Evolutionary conservation across 2,329 filamentous ascomycete species (phyloP).

Genomic region (Colletotrichum zoysiae): DNA sequence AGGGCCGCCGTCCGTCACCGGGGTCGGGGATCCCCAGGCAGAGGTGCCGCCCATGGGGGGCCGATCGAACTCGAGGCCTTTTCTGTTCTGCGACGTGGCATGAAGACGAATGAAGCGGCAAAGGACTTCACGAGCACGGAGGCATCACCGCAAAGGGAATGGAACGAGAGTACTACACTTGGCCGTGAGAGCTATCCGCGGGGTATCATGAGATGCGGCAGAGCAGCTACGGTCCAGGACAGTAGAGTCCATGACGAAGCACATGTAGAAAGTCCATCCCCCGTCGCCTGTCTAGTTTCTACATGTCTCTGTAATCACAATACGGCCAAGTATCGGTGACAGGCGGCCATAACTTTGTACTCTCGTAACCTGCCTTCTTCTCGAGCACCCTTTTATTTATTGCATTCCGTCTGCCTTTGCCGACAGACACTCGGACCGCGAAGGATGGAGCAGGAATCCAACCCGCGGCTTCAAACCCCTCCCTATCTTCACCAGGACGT

Average conservation of each 20-base stretch:
- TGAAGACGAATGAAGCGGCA: neutral
- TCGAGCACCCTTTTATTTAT: conserved; percentile 1
- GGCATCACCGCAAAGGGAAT: conserved; percentile 6
- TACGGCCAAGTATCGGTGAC: neutral
- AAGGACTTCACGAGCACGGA: conserved; percentile 19
- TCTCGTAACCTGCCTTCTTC: neutral
- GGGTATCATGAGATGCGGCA: neutral
- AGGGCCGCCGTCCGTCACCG: neutral
- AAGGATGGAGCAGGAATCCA: neutral
- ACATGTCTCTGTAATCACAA: too few species aligned
- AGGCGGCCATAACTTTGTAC: conserved; percentile 7
- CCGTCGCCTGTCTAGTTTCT: neutral
- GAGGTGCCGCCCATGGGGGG: neutral
- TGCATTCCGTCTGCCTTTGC: conserved; percentile 14
- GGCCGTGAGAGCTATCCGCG: neutral
- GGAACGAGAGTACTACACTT: conserved; percentile 7
- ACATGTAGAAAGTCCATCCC: neutral
- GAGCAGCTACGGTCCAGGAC: neutral
- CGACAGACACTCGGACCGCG: neutral
- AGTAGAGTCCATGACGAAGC: neutral
- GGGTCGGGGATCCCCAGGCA: conserved; percentile 1
- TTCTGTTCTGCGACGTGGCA: neutral
- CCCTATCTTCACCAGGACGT: conserved; percentile 16
- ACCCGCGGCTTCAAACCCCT: neutral
- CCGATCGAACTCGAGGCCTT: too few species aligned